Percentiles rank a stretch among this genome's conserved stretches.
phyloP scores from a whole-genome alignment of 1,139 yeast species.

The Geotrichum klebahnii region DNA sequence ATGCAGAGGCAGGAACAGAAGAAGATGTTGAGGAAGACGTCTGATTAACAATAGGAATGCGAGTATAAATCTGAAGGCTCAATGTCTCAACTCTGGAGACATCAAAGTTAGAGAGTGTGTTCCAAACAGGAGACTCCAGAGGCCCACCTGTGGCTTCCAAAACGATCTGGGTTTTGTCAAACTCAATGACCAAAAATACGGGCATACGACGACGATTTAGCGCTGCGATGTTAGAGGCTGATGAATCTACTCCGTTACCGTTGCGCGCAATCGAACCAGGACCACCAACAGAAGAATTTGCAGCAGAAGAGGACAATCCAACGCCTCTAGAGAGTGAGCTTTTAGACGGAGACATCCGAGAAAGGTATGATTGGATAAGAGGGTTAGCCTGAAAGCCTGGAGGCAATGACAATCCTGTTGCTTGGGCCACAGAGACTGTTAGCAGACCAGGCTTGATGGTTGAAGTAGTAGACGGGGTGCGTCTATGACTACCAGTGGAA shows the following conservation, averaged over 20 bases:
- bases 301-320: conserved; percentile 25
- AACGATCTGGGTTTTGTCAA: conserved; percentile 63
- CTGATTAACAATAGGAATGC: conserved; percentile 50
- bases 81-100: conserved; percentile 62
- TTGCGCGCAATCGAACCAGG: background rate
- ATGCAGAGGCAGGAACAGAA: conserved; percentile 12
- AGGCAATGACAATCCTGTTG: conserved; percentile 59
- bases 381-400: conserved; percentile 39
- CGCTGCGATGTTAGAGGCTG: conserved; percentile 23
- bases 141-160: conserved; percentile 77
- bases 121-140: conserved; percentile 64
- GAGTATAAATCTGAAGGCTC: conserved; percentile 67
- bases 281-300: conserved; percentile 11
- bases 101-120: conserved; percentile 86
- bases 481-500: conserved; percentile 10
- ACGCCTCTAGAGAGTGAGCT: conserved; percentile 5
- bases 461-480: conserved; percentile 31
- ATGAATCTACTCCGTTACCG: conserved; percentile 28
- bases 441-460: conserved; percentile 59
- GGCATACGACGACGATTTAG: conserved; percentile 32
- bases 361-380: conserved; percentile 16
- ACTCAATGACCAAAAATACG: conserved; percentile 43
- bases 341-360: conserved; percentile 17
- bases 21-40: conserved; percentile 12
- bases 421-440: conserved; percentile 63